Conservation (phyloP, 495 filamentous ascomycete species). For the Monascus purpureus region DNA sequence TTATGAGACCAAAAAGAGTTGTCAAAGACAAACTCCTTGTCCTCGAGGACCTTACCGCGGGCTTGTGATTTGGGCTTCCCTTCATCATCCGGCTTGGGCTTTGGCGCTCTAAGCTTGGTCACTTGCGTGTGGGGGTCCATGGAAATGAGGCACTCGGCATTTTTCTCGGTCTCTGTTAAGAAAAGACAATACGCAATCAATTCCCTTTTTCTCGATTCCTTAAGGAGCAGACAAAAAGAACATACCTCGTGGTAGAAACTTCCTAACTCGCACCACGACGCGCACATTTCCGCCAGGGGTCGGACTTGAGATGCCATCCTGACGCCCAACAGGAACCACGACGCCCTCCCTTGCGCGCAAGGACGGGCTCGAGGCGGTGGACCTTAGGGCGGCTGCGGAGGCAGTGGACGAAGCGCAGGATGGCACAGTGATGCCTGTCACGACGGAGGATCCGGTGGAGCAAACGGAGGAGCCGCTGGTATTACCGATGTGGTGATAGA, state of each 20-base stretch:
- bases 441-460: slow-evolving; percentile 36
- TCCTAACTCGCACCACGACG: slow-evolving; percentile 85
- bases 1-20: slow-evolving; percentile 96
- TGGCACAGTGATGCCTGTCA: slow-evolving; percentile 38
- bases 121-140: slow-evolving; percentile 80
- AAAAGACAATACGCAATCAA: slow-evolving; percentile 1
- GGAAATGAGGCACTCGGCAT: slow-evolving; percentile 68
- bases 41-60: slow-evolving; percentile 62
- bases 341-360: slow-evolving; percentile 59
- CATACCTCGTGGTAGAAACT: slow-evolving; percentile 78
- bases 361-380: slow-evolving; percentile 43
- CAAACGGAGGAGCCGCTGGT: slow-evolving; percentile 40
- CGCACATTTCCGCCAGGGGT: slow-evolving; percentile 69
- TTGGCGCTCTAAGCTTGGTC: slow-evolving; percentile 54
- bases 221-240: slow-evolving; percentile 1
- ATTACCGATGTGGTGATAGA: slow-evolving; percentile 35
- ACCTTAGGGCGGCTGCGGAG: slow-evolving; percentile 40
- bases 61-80: slow-evolving; percentile 52
- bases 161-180: slow-evolving; percentile 59
- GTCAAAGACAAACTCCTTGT: slow-evolving; percentile 90
- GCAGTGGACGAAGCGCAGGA: slow-evolving; percentile 41
- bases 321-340: slow-evolving; percentile 21
- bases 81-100: slow-evolving; percentile 47
- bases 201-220: neutral
- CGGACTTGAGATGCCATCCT: slow-evolving; percentile 21